Evolutionary conservation across 2,329 filamentous ascomycete genomes (phyloP).

Genomic region (Arthrobotrys musiformis): DNA sequence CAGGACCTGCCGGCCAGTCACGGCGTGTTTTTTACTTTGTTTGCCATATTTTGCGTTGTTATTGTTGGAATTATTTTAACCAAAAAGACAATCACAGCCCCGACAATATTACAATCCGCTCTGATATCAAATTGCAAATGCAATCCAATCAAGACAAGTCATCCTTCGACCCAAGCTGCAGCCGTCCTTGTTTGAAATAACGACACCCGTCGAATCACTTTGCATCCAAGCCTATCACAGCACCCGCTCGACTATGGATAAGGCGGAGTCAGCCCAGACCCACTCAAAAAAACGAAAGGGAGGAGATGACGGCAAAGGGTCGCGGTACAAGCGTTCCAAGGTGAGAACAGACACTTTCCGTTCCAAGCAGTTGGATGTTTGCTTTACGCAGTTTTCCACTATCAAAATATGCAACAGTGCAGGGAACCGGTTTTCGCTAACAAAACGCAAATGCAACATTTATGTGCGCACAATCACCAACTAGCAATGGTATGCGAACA

Average conservation of each 20-base stretch:
- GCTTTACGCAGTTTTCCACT: background rate
- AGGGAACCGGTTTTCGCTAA: constrained; percentile 46
- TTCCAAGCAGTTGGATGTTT: constrained; percentile 35
- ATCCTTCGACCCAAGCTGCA: constrained; percentile 39
- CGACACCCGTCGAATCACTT: constrained; percentile 24
- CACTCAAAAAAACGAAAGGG: constrained; percentile 52
- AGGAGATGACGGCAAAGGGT: constrained; percentile 47
- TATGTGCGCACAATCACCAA: constrained; percentile 30
- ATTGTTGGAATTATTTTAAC: constrained; percentile 51
- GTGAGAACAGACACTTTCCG: constrained; percentile 35
- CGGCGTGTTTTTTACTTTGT: background rate
- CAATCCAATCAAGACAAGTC: constrained; percentile 16
- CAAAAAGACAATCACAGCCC: constrained; percentile 2
- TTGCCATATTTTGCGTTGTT: constrained; percentile 44
- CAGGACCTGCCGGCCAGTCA: constrained; percentile 28
- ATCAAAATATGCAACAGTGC: constrained; percentile 21
- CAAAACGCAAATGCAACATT: constrained; percentile 22
- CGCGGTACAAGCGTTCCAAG: constrained; percentile 48
- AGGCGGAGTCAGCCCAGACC: constrained; percentile 41
- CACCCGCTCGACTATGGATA: constrained; percentile 15
- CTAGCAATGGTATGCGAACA: constrained; percentile 46
- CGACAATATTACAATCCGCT: constrained; percentile 33
- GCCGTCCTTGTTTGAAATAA: constrained; percentile 45
- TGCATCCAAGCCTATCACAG: constrained; percentile 38
- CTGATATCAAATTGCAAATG: constrained; percentile 35